Conservation (phyloP, 139 green algal genomes). For the Chlorella vulgaris region DNA sequence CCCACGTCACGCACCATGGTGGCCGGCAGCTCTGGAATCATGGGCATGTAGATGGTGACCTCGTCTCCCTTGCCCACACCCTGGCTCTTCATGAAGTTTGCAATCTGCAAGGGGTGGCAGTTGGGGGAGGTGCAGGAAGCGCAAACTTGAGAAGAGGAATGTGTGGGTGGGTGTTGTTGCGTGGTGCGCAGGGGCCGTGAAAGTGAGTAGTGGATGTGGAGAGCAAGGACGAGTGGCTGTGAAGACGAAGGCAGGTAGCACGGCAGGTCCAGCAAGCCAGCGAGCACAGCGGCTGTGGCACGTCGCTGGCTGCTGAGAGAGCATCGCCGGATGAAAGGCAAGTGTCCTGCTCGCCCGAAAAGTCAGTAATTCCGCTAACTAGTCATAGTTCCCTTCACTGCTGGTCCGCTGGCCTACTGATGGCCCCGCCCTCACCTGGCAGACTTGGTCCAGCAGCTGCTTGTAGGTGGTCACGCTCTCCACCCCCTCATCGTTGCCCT, state of each 20-base stretch:
- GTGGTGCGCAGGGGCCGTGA: not conserved
- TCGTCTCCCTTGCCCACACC: conserved; percentile 87
- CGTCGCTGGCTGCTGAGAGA: no score
- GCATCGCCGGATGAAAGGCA: no score
- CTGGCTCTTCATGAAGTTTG: conserved; percentile 87
- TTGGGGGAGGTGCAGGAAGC: not conserved
- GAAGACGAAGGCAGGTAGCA: not conserved
- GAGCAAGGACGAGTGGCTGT: not conserved
- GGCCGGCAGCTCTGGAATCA: conserved; percentile 91
- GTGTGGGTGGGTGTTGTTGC: not conserved
- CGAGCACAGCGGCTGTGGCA: not conserved
- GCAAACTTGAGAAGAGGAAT: no score
- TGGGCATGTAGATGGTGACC: conserved; percentile 97
- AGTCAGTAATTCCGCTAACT: no score
- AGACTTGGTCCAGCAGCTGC: conserved; percentile 60
- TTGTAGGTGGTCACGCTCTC: conserved; percentile 61
- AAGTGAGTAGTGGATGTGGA: not conserved
- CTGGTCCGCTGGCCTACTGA: no score
- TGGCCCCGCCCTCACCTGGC: conserved; percentile 14
- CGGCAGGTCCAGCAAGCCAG: not conserved
- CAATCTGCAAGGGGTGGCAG: conserved; percentile 29
- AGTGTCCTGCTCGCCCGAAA: no score
- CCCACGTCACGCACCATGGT: conserved; percentile 74
- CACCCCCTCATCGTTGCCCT: conserved; percentile 73
- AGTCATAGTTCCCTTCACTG: no score